These are phyloP conservation scores for Colletotrichum salicis DNA, from an alignment of 2,329 filamentous ascomycete genomes.

Conservation along the genomic window DNA sequence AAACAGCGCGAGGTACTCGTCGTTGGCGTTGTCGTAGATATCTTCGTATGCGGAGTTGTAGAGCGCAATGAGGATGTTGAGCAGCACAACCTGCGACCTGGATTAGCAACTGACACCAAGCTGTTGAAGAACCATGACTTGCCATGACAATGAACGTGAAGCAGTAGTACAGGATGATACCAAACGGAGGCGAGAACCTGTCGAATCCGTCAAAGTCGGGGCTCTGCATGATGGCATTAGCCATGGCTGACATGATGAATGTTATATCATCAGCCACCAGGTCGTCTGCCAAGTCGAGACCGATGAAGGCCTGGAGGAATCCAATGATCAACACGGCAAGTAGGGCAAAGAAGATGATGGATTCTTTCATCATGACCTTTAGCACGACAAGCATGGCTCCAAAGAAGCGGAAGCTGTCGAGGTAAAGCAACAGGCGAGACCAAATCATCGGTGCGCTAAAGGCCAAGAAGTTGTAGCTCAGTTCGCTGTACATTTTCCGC, in stretches of 20 bases:
- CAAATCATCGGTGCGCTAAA: slow-evolving; percentile 97
- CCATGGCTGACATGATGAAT: slow-evolving; percentile 84
- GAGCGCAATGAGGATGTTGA: slow-evolving; percentile 96
- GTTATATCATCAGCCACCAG: slow-evolving; percentile 73
- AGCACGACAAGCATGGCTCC: slow-evolving; percentile 97
- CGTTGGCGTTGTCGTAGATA: slow-evolving; percentile 91
- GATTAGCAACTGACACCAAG: neutral
- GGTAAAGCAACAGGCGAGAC: slow-evolving; percentile 89
- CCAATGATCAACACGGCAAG: slow-evolving; percentile 84
- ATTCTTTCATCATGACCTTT: slow-evolving; percentile 94
- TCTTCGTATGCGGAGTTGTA: slow-evolving; percentile 98
- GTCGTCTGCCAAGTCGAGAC: slow-evolving; percentile 84
- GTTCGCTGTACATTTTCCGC: slow-evolving; percentile 74
- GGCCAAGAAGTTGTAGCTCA: slow-evolving; percentile 94
- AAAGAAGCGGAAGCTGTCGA: slow-evolving; percentile 95
- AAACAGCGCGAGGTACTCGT: slow-evolving; percentile 95
- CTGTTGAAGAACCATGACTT: slow-evolving; percentile 36
- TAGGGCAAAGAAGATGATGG: slow-evolving; percentile 94
- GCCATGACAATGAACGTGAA: slow-evolving; percentile 99
- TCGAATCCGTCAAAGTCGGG: slow-evolving; percentile 93
- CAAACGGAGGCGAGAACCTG: slow-evolving; percentile 90
- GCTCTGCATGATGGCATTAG: slow-evolving; percentile 89
- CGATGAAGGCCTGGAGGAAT: slow-evolving; percentile 94
- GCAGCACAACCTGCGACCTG: slow-evolving; percentile 68
- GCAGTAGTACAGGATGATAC: slow-evolving; percentile 94